Conservation (phyloP, 495 filamentous ascomycete species). For the Apiosordaria backusii region DNA sequence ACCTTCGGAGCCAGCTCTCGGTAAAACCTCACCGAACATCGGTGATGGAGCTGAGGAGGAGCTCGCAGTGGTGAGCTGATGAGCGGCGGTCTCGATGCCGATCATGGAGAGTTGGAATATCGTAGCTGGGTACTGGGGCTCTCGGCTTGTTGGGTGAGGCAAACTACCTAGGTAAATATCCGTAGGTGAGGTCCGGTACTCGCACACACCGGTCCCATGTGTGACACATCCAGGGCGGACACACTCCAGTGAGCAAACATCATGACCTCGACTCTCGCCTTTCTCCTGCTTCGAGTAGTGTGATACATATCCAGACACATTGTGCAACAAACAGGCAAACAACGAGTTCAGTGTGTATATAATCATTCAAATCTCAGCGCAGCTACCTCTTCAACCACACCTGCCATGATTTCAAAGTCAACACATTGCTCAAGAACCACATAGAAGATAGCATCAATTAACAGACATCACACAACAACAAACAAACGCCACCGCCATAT, state of each 20-base stretch:
- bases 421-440: no score
- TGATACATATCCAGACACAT: no score
- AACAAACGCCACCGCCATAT: background rate
- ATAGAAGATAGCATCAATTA: background rate
- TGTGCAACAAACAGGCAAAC: no score
- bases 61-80: no score
- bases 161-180: no score
- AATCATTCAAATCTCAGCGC: no score
- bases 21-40: background rate
- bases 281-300: no score
- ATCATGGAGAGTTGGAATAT: background rate
- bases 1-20: background rate
- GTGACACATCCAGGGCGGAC: background rate
- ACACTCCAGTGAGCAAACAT: background rate
- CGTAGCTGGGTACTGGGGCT: background rate
- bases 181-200: background rate
- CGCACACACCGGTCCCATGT: background rate
- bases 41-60: background rate
- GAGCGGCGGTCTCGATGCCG: background rate
- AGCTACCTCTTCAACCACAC: no score
- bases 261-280: no score
- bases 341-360: no score
- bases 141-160: no score
- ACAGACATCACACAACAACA: background rate
- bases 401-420: no score